Percentiles rank a stretch among this genome's conserved stretches.
phyloP scores from a whole-genome alignment of 305 asterid species.

The Fraxinus greggii region DNA sequence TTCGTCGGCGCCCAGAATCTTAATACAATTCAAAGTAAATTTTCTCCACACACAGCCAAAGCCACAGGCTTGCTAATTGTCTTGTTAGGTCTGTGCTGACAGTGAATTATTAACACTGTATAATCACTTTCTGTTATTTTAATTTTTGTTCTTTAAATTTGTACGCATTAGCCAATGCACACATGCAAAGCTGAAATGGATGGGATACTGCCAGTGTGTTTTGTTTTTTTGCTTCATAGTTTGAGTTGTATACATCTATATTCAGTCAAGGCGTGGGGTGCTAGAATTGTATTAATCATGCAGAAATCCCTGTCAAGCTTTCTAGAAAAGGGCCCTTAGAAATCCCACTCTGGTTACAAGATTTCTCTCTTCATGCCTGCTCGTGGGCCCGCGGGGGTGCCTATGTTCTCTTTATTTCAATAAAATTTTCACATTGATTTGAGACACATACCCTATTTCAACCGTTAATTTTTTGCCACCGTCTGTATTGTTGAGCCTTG shows the following conservation, averaged over 20 bases:
- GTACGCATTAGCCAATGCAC: slow-evolving; percentile 28
- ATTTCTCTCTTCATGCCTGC: slow-evolving; percentile 16
- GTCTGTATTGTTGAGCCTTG: not conserved
- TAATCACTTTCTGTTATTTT: slow-evolving; percentile 8
- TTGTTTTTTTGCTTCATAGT: slow-evolving; percentile 17
- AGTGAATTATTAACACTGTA: not conserved
- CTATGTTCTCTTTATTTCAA: not conserved
- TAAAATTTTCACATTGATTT: not conserved
- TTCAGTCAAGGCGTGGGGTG: slow-evolving; percentile 17
- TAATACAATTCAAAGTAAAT: slow-evolving; percentile 10
- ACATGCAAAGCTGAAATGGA: slow-evolving; percentile 38
- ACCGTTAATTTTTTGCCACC: not conserved
- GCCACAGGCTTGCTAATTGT: not conserved
- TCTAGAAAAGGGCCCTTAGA: slow-evolving; percentile 19
- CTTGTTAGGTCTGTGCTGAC: not conserved
- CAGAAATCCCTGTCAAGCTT: slow-evolving; percentile 30
- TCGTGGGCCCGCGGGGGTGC: slow-evolving; percentile 3
- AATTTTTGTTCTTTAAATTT: slow-evolving; percentile 26
- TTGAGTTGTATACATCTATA: slow-evolving; percentile 37
- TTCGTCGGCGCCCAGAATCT: slow-evolving; percentile 12
- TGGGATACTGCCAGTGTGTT: slow-evolving; percentile 35
- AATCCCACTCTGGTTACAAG: slow-evolving; percentile 25
- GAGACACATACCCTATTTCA: not conserved
- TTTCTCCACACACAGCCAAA: not conserved
- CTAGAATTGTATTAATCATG: slow-evolving; percentile 4